phyloP scores from a whole-genome alignment of 257 asterid genomes.

The Linderniella brevidens region DNA sequence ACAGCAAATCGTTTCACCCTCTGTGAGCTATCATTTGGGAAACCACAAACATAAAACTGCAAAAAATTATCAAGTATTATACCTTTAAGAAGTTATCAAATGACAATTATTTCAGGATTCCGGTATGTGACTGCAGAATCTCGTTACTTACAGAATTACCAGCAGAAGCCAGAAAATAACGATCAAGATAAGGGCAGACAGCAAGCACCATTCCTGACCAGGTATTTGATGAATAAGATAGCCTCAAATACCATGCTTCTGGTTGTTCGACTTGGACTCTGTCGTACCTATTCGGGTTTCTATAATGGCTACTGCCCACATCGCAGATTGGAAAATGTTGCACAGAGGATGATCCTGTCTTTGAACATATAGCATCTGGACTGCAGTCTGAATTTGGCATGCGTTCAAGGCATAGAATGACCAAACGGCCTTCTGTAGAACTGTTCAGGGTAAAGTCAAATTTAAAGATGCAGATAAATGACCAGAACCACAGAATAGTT shows the following conservation, averaged over 20 bases:
- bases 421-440: slow-evolving; percentile 85
- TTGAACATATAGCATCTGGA: slow-evolving; percentile 41
- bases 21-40: slow-evolving; percentile 52
- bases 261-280: slow-evolving; percentile 71
- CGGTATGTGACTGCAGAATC: too few species aligned
- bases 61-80: slow-evolving; percentile 11
- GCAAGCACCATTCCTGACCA: slow-evolving; percentile 91
- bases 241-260: slow-evolving; percentile 65
- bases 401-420: slow-evolving; percentile 72
- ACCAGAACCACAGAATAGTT: slow-evolving; percentile 10
- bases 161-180: slow-evolving; percentile 74
- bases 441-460: too few species aligned
- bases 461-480: too few species aligned
- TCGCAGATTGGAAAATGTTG: slow-evolving; percentile 44
- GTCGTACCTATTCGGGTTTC: slow-evolving; percentile 79
- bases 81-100: too few species aligned
- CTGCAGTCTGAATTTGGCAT: slow-evolving; percentile 52
- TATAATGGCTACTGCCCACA: slow-evolving; percentile 61
- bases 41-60: slow-evolving; percentile 82
- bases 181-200: slow-evolving; percentile 74
- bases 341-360: too few species aligned
- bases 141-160: slow-evolving; percentile 68
- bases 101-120: too few species aligned
- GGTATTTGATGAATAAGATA: slow-evolving; percentile 39
- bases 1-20: slow-evolving; percentile 56